phyloP scores from a whole-genome alignment of 306 rosid species.

The Castanea sativa region DNA sequence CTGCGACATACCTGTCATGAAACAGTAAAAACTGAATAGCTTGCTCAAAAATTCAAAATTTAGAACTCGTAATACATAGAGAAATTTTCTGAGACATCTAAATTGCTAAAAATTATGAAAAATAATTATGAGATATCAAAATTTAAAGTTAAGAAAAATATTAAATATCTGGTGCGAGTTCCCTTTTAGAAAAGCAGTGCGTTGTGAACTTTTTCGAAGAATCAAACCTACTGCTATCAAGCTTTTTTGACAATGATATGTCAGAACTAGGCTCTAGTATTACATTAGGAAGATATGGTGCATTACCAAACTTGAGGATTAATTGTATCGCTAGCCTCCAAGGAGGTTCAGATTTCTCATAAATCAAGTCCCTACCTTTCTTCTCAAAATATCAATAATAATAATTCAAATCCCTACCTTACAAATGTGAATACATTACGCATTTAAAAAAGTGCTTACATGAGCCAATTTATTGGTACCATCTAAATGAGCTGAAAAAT shows the following conservation, averaged over 20 bases:
- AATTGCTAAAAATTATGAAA: not conserved
- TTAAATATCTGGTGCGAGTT: not conserved
- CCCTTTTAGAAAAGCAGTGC: not conserved
- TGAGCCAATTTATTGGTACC: too few relatives aligned
- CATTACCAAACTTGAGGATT: not conserved
- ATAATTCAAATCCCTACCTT: not conserved
- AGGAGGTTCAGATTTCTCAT: not conserved
- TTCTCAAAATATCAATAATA: too few relatives aligned
- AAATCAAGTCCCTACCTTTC: not conserved
- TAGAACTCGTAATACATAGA: not conserved
- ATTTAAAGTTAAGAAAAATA: not conserved
- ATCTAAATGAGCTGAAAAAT: too few relatives aligned
- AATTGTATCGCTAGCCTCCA: not conserved
- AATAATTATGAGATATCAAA: not conserved
- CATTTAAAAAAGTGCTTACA: too few relatives aligned
- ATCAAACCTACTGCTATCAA: not conserved
- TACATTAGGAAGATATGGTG: not conserved
- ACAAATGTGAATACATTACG: not conserved
- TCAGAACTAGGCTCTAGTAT: not conserved
- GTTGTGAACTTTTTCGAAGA: not conserved
- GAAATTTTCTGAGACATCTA: not conserved
- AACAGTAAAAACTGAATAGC: conserved; percentile 12
- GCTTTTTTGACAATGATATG: not conserved
- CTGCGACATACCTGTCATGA: conserved; percentile 74
- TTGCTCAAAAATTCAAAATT: not conserved